Conservation (phyloP, 768 basidiomycete genomes). For the Lanmaoa rubissima region DNA sequence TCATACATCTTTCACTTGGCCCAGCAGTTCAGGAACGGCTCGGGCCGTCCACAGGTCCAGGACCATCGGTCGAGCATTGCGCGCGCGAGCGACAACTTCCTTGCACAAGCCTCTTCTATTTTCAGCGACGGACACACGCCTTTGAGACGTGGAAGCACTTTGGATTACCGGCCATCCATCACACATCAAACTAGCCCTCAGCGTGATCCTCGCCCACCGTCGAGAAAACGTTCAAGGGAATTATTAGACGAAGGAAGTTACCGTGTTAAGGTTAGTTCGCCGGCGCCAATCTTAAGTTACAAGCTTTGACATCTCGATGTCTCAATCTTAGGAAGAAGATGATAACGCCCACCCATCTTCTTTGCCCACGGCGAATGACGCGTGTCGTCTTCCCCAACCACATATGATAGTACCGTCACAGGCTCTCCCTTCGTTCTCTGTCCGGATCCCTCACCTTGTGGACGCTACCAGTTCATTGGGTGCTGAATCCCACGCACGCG, state of each 20-base stretch:
- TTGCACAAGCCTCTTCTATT: constrained; percentile 32
- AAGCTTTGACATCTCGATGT: constrained; percentile 21
- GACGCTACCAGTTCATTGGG: constrained; percentile 7
- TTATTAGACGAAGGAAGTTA: constrained; percentile 26
- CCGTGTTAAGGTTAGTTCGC: constrained; percentile 30
- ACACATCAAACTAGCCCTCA: constrained; percentile 18
- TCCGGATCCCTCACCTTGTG: constrained; percentile 15
- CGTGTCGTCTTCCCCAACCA: constrained; percentile 23
- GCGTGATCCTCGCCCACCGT: constrained; percentile 21
- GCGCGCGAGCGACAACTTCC: constrained; percentile 33
- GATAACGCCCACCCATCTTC: constrained; percentile 20
- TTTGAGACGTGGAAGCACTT: constrained; percentile 14
- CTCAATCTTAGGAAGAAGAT: constrained; percentile 31
- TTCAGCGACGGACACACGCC: constrained; percentile 24
- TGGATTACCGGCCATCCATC: constrained; percentile 18
- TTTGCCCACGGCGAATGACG: constrained; percentile 21
- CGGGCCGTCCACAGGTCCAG: constrained; percentile 24
- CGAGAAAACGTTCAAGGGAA: constrained; percentile 35
- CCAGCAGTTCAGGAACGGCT: constrained; percentile 23
- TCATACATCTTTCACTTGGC: constrained; percentile 22
- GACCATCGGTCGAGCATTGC: constrained; percentile 34
- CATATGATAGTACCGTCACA: constrained; percentile 28
- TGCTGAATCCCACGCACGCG: constrained; percentile 17
- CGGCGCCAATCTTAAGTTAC: constrained; percentile 31
- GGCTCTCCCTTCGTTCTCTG: constrained; percentile 8